Base-by-base conservation (phyloP, 2,329 filamentous ascomycete genomes). In the Leptographium wingfieldii region DNA sequence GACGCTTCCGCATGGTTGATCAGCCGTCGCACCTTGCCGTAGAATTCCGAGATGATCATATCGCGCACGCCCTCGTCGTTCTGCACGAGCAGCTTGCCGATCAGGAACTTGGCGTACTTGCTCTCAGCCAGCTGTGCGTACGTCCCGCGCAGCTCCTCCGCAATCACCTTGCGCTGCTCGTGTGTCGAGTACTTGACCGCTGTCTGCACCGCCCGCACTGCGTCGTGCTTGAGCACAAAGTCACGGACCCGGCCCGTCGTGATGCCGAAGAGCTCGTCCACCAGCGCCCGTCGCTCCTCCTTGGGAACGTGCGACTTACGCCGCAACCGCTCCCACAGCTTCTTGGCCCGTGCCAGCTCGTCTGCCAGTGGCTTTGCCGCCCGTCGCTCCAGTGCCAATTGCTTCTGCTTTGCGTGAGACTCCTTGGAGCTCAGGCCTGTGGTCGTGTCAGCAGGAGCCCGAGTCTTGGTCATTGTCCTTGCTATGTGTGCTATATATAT, bases 141-240 rank as follows among this genome's bases (percentile, higher is more conserved):
- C 66, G 87, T 86, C 22, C 92, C 91, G 72, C 88, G 85, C 60
- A 99, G 80, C 73, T 99, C 94, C 61, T 78, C 79, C 10, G 92
- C 90, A 68, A 99, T 96, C 75, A 86, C 83, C 73, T 86, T 89
- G 69, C 90, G 83, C 74, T 96, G 92, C 62, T 88, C 86, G 59
- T 84, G 79, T 54, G 87, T 95, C 55, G 90, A 88, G 74, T 99
- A 99, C 74, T 99, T 99, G 74, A 99, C 83, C 46, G 92, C 94
- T 14, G 92, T 96, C 76, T 99, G 94, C 31, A 99, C 88, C 51
- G 96, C 91, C 66, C 94, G 84, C n/a, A 96, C 92, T 43, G 91
- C 90, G 71, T 99, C 94, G 73, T 99, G 94, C 81, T 99, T 99
- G 76, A 99, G 88, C 25, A 96, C 92, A 66, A 97, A 96, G 63